Base-by-base conservation (phyloP, 768 basidiomycete species). In the Boletellus sp. region DNA sequence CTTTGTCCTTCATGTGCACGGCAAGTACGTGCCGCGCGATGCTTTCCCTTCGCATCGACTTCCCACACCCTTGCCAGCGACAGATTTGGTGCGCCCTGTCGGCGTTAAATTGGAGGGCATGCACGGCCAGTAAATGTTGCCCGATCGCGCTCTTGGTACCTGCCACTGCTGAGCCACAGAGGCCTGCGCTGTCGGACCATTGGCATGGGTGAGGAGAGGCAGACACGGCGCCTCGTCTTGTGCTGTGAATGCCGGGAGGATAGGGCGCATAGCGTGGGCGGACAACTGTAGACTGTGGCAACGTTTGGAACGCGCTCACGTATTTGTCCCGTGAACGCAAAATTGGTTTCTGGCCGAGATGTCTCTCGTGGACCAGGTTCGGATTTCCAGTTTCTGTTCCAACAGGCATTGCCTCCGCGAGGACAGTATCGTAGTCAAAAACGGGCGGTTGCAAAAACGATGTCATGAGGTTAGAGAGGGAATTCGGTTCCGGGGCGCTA, bases 11-110 rank as follows among this genome's bases (percentile, higher is more conserved):
- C 40, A 64, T 31, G 16, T 66, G 66, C 1, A 68, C 54, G 0
- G 59, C 36, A 9, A 64, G 50, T 15, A 66, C 32, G 10, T 68
- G 64, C 0, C 66, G 64, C 0, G 55, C 3, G 2, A 66, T 55
- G 44, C 64, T 68, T 17, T 68, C 64, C 44, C 40, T 53, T 0
- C 42, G 55, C 64, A 66, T 64, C 32, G 13, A 11, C 12, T 37
- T 61, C n/a, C 13, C 4, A 15, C 66, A 66, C 0, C 0, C 12
- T 2, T 38, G 43, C 66, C 64, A 66, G 2, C 9, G 32, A 41
- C 64, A 68, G 11, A 9, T 1, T 23, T 44, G 45, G 1, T 0
- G 2, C 11, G 43, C 22, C 48, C 49, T 55, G 39, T 68, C 38
- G 3, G 45, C 48, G 6, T 26, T 53, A 26, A 45, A 34, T 3